Base-by-base conservation (phyloP, 306 rosid species). In the Rubus idaeus region DNA sequence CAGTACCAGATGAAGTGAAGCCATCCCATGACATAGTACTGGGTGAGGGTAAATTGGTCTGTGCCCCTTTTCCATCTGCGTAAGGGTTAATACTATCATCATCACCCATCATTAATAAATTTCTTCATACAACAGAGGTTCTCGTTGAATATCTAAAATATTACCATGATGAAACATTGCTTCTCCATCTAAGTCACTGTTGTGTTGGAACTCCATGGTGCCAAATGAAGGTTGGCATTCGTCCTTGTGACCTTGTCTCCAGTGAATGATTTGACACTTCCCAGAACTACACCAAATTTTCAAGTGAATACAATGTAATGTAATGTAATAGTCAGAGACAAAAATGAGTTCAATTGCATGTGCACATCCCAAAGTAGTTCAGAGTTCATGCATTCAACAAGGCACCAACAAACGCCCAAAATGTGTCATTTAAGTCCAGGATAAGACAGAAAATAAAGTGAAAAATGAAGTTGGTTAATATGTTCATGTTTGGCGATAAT, bases 221-320 rank as follows among this genome's bases (percentile, higher is more conserved):
- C 69, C 67, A 61, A 51, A 46, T 1, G 78, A 67, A 78, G 83
- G 91, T 71, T 75, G 85, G 71, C 97, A 91, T 80, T 91, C 92
- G 72, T 89, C 92, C 86, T 83, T 89, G 82, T 91, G 97, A 75
- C 97, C 97, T 73, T 79, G 90, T 78, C 97, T 88, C 97, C 97
- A 91, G 73, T 91, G 97, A 80, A 84, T 73, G 75, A 91, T 91
- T 83, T 91, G 97, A 83, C 97, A 91, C 91, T 88, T 91, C 62
- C 97, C 91, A 71, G 97, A 91, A 85, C 97, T 91, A 83, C 83
- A 83, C 77, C 81, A 76, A 18, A 68, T 23, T 76, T 79, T 79
- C 68, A 83, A 40, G 81, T 61, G 50, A 49, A 76, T 62, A 57
- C 66, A 20, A 60, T 12, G 66, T 30, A 70, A 39, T 12, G 66